Base-by-base conservation (phyloP, 805 yeast genomes). In the Jamesozyma jinghongensis region DNA sequence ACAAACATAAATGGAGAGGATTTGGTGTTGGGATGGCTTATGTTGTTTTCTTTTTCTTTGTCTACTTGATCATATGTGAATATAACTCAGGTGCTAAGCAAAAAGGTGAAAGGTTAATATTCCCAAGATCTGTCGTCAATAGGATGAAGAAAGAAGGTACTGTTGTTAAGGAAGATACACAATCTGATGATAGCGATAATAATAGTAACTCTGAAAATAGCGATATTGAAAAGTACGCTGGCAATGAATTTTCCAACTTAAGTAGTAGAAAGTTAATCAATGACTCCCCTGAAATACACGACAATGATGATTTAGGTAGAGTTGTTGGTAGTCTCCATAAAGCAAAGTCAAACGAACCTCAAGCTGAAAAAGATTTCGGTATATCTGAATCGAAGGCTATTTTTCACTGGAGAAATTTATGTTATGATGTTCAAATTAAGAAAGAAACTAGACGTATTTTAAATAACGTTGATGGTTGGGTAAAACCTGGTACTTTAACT, bases 401-500 rank as follows among this genome's bases (percentile, higher is more conserved):
- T 28, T 81, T 81, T 71, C 85, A 79, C 56, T 83, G 94, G 94
- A 74, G 75, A 61, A 73, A 83, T 55, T 77, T 83, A 32, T 73
- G 80, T 53, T 83, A 81, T 56, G 81, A 78, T 47, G 77, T 83
- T 43, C 69, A 74, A 53, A 76, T 78, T 49, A 77, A 79, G 53
- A 60, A 61, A 28, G 84, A 74, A 46, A 68, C 75, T 20, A 69
- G 86, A 54, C 69, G 78, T 44, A 73, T 82, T 46, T 63, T 82
- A 54, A 67, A 69, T 45, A 71, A 74, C 45, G 84, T 83, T 42
- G 85, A 80, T 56, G 92, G 90, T 37, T 82, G 85, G 83, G 87
- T 82, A 33, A 79, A 80, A 55, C 88, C 88, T 8, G 88, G 88
- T 48, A 81, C 86, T 36, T 65, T 83, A 55, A 83, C 90, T 39